phyloP scores from a whole-genome alignment of 371 early-diverging fungal species.

The Mortierella sp. region DNA sequence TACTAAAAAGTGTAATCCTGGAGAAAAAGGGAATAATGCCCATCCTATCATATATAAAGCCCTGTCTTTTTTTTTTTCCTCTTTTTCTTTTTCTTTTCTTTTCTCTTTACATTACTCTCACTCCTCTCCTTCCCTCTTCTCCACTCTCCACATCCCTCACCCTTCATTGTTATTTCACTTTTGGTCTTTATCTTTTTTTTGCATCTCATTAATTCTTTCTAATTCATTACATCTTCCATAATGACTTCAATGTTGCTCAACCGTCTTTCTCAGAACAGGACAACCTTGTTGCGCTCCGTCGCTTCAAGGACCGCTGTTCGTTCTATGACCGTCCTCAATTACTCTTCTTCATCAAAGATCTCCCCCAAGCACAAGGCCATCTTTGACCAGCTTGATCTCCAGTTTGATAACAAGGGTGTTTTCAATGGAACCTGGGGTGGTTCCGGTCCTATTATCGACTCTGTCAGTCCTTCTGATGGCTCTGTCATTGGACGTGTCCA shows the following conservation, averaged over 20 bases:
- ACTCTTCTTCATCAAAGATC: conserved; percentile 41
- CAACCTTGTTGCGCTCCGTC: conserved; percentile 42
- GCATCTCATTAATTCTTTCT: conserved; percentile 11
- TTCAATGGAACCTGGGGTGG: conserved; percentile 94
- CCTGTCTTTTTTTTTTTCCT: neutral
- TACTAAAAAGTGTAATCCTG: no score
- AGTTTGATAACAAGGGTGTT: conserved; percentile 85
- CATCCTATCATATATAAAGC: neutral
- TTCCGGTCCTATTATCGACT: conserved; percentile 79
- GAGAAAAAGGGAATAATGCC: no score
- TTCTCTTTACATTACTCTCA: neutral
- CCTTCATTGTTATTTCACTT: conserved; percentile 4
- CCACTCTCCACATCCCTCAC: neutral
- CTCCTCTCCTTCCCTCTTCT: neutral
- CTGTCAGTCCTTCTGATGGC: conserved; percentile 90
- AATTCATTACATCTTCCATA: conserved; percentile 13
- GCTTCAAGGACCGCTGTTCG: conserved; percentile 53
- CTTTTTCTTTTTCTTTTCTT: neutral
- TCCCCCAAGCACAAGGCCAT: conserved; percentile 58
- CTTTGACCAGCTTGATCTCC: conserved; percentile 79
- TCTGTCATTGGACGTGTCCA: conserved; percentile 87
- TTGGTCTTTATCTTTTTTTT: neutral
- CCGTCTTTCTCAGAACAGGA: conserved; percentile 45
- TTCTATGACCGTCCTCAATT: conserved; percentile 56
- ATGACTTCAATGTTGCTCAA: conserved; percentile 49